Evolutionary conservation across 2,329 filamentous ascomycete species (phyloP).

Genomic region (Juglanconis oblonga): DNA sequence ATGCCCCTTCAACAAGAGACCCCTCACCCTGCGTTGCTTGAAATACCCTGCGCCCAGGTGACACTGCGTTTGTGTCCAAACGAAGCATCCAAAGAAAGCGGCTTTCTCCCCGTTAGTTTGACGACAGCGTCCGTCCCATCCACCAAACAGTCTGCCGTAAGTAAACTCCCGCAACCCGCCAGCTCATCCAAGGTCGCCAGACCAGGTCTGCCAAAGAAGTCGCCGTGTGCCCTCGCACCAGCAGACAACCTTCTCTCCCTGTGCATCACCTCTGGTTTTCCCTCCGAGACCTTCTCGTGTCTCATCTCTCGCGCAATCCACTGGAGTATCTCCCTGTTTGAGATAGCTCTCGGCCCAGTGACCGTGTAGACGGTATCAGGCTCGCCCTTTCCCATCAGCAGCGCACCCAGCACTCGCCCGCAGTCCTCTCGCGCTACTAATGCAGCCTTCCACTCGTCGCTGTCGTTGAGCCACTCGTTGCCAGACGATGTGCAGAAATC

Average conservation of each 20-base stretch:
- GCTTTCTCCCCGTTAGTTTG: too few species aligned
- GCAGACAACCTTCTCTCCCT: background rate
- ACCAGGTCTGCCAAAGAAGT: constrained; percentile 15
- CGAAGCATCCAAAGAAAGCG: too few species aligned
- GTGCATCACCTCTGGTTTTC: background rate
- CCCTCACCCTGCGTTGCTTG: too few species aligned
- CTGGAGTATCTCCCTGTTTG: background rate
- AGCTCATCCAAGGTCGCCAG: too few species aligned
- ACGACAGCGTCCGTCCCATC: too few species aligned
- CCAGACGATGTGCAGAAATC: constrained; percentile 6
- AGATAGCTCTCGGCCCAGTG: constrained; percentile 28
- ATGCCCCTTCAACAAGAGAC: too few species aligned
- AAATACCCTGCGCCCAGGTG: too few species aligned
- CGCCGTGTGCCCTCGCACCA: constrained; percentile 8
- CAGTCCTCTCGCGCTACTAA: constrained; percentile 37
- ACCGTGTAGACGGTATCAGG: constrained; percentile 34
- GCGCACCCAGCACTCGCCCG: constrained; percentile 27
- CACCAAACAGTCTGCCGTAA: too few species aligned
- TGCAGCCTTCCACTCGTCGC: constrained; percentile 33
- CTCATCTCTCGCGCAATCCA: background rate
- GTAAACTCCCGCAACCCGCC: too few species aligned
- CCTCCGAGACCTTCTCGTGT: background rate
- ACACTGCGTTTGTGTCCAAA: too few species aligned
- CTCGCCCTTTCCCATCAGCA: constrained; percentile 29
- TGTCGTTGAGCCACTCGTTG: constrained; percentile 12